Conservation (phyloP, 305 asterid genomes). For the Fraxinus sp. region DNA sequence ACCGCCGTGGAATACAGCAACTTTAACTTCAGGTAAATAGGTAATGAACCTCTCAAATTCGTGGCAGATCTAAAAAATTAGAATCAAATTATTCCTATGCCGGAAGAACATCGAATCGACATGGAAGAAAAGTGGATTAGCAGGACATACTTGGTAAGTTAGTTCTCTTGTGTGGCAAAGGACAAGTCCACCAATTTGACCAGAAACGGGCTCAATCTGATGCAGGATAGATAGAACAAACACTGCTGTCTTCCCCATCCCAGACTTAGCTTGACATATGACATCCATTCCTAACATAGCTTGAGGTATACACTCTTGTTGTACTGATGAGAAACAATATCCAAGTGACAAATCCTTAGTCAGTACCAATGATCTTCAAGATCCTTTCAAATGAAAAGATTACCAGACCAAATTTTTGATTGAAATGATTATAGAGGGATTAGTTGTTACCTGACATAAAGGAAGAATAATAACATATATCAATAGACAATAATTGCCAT, state of each 20-base stretch:
- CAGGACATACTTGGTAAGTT: slow-evolving; percentile 40
- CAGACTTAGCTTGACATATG: slow-evolving; percentile 58
- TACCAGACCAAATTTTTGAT: slow-evolving; percentile 26
- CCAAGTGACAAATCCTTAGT: slow-evolving; percentile 43
- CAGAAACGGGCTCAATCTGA: slow-evolving; percentile 47
- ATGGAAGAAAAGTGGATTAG: not conserved
- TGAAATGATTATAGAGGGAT: slow-evolving; percentile 28
- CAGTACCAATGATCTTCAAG: slow-evolving; percentile 30
- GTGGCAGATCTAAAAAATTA: slow-evolving; percentile 37
- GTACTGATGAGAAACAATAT: slow-evolving; percentile 53
- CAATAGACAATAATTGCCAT: not conserved
- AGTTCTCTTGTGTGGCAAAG: slow-evolving; percentile 52
- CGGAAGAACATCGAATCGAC: not conserved
- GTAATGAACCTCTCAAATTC: slow-evolving; percentile 41
- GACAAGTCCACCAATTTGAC: slow-evolving; percentile 51
- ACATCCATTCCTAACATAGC: slow-evolving; percentile 58
- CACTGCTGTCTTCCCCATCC: slow-evolving; percentile 60
- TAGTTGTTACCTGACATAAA: slow-evolving; percentile 32
- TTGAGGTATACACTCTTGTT: slow-evolving; percentile 61
- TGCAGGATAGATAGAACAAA: slow-evolving; percentile 51
- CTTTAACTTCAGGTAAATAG: slow-evolving; percentile 36
- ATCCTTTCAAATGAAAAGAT: not conserved
- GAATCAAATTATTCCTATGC: not conserved
- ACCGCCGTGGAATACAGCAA: slow-evolving; percentile 51
- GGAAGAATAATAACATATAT: not conserved